A percentile compares a stretch with the other conserved stretches of the same genome.
phyloP scores from a whole-genome alignment of 2,329 filamentous ascomycete species.

The Beauveria varroae region DNA sequence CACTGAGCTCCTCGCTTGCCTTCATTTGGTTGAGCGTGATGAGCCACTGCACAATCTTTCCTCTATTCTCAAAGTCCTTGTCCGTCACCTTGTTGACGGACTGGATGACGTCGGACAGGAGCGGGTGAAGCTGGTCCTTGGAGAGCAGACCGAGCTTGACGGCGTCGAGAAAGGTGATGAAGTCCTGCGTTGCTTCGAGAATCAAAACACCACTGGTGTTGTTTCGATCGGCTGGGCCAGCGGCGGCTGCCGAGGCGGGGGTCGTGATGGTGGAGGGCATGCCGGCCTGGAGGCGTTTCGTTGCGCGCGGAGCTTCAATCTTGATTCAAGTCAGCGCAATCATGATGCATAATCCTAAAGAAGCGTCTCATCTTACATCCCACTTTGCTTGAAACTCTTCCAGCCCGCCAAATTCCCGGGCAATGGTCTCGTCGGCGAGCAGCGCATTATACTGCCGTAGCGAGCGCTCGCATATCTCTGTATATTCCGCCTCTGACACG shows the following conservation, averaged over 20 bases:
- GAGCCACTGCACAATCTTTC: constrained; percentile 97
- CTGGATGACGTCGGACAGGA: constrained; percentile 92
- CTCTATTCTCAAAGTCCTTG: constrained; percentile 86
- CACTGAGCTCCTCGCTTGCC: constrained; percentile 80
- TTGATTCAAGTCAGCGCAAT: constrained; percentile 28
- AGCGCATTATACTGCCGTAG: constrained; percentile 97
- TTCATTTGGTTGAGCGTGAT: constrained; percentile 98
- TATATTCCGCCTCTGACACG: constrained; percentile 85
- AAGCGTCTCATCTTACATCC: constrained; percentile 54
- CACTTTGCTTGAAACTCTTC: constrained; percentile 89
- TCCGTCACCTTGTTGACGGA: constrained; percentile 96
- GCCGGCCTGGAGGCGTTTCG: constrained; percentile 84
- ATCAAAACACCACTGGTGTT: constrained; percentile 61
- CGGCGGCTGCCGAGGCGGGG: constrained; percentile 40
- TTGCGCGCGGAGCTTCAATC: constrained; percentile 92
- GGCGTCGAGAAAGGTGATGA: constrained; percentile 96
- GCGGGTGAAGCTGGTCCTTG: constrained; percentile 92
- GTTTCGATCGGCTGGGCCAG: constrained; percentile 30
- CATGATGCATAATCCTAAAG: rapidly evolving
- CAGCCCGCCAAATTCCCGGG: constrained; percentile 76
- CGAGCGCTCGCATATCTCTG: constrained; percentile 88
- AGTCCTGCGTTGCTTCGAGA: constrained; percentile 89
- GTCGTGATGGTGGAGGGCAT: constrained; percentile 76
- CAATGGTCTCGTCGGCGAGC: constrained; percentile 82
- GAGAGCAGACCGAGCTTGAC: constrained; percentile 85